Percentiles rank a stretch among this genome's conserved stretches.
phyloP scores from a whole-genome alignment of 768 basidiomycete species.

The Favolaschia claudopus region DNA sequence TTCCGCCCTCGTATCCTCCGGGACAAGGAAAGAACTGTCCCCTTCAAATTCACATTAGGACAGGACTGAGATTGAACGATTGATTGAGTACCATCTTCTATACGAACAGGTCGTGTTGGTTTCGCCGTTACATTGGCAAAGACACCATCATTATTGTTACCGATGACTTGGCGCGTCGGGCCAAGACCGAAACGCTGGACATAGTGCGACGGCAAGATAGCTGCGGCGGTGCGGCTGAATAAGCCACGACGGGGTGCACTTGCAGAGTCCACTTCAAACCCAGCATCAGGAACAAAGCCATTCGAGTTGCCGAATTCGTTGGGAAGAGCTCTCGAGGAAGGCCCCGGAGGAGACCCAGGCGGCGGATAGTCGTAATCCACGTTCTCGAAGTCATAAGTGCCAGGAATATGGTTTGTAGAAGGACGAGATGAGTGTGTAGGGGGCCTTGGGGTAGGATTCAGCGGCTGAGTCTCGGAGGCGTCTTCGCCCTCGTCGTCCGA shows the following conservation, averaged over 20 bases:
- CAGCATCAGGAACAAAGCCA: conserved; percentile 69
- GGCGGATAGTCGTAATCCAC: conserved; percentile 84
- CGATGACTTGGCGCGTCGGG: conserved; percentile 46
- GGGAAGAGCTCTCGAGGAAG: conserved; percentile 69
- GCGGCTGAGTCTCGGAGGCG: conserved; percentile 57
- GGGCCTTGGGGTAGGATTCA: conserved; percentile 51
- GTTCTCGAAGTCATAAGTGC: conserved; percentile 81
- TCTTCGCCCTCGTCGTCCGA: conserved; percentile 74
- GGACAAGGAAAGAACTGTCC: conserved; percentile 76
- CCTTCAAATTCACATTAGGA: conserved; percentile 46
- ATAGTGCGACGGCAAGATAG: conserved; percentile 63
- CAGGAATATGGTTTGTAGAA: conserved; percentile 39
- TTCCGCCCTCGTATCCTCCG: conserved; percentile 84
- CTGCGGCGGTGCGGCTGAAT: conserved; percentile 61
- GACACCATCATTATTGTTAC: conserved; percentile 85
- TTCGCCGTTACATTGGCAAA: conserved; percentile 97
- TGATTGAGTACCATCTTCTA: conserved; percentile 63
- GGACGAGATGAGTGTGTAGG: conserved; percentile 33
- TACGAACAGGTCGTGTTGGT: conserved; percentile 62
- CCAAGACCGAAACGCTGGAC: conserved; percentile 54
- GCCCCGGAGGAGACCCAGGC: conserved; percentile 81
- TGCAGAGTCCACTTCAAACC: conserved; percentile 44
- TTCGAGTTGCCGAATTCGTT: conserved; percentile 81
- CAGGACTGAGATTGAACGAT: conserved; percentile 13
- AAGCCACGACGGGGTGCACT: conserved; percentile 52